Evolutionary conservation across 2,329 filamentous ascomycete genomes (phyloP).

Genomic region (Macrophomina tecta): DNA sequence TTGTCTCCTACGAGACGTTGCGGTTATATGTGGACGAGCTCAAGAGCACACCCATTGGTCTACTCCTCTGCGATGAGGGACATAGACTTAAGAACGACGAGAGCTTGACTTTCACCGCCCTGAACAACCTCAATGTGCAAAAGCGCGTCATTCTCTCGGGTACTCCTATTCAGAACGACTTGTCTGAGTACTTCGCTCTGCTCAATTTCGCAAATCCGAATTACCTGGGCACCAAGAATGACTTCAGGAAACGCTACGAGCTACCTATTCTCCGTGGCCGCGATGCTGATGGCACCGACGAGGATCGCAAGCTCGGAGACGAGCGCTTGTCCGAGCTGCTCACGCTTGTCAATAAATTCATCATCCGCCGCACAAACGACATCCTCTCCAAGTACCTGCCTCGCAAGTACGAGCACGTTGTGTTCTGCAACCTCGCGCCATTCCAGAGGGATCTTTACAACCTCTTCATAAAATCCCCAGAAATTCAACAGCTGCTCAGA

Average conservation of each 20-base stretch:
- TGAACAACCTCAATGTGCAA: constrained; percentile 89
- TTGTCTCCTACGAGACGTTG: constrained; percentile 96
- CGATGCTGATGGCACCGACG: constrained; percentile 86
- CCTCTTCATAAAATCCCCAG: constrained; percentile 93
- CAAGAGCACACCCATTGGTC: constrained; percentile 85
- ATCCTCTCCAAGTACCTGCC: constrained; percentile 97
- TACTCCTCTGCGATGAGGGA: constrained; percentile 95
- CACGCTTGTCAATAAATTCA: constrained; percentile 92
- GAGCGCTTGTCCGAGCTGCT: constrained; percentile 82
- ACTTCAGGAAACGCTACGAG: constrained; percentile 94
- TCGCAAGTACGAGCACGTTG: constrained; percentile 98
- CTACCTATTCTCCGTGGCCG: constrained; percentile 89
- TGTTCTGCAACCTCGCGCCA: constrained; percentile 92
- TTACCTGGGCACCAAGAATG: constrained; percentile 82
- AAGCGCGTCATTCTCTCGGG: constrained; percentile 93
- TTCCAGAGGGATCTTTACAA: constrained; percentile 96
- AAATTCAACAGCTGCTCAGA: constrained; percentile 87
- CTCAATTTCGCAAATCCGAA: constrained; percentile 97
- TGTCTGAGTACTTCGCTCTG: constrained; percentile 97
- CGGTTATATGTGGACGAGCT: constrained; percentile 90
- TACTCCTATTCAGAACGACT: constrained; percentile 96
- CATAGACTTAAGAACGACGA: constrained; percentile 97
- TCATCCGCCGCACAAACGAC: constrained; percentile 96
- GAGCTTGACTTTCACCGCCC: constrained; percentile 89
- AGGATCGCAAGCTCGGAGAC: constrained; percentile 81